A percentile compares a stretch with the other conserved stretches of the same genome.
Conservation (phyloP, 352 stramenopile genomes). For the Pythium apleroticum region DNA sequence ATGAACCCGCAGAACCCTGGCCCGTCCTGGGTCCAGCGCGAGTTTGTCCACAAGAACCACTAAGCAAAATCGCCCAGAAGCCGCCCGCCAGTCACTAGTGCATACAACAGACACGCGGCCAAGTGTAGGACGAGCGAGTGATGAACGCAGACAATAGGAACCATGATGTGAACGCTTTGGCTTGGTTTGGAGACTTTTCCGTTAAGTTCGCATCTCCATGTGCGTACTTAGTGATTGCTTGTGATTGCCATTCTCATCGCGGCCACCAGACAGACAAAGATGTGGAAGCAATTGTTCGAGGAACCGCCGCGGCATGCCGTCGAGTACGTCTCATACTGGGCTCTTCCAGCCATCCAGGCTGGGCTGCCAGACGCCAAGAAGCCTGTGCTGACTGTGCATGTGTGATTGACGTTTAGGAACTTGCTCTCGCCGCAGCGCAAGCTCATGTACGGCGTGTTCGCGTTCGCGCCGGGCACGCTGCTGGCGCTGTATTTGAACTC, state of each 20-base stretch:
- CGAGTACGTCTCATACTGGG: slow-evolving; percentile 44
- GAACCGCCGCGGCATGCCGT: slow-evolving; percentile 62
- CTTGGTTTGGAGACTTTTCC: neutral
- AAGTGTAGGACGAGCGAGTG: neutral
- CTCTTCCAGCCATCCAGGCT: no score
- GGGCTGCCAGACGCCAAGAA: no score
- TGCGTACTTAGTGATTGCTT: slow-evolving; percentile 12
- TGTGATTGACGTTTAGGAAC: slow-evolving; percentile 34
- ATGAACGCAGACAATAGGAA: slow-evolving; percentile 5
- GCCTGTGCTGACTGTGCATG: neutral
- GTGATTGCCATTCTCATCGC: neutral
- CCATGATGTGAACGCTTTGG: slow-evolving; percentile 1
- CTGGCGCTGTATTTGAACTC: slow-evolving; percentile 69
- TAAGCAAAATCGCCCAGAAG: slow-evolving; percentile 29
- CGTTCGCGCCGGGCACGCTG: slow-evolving; percentile 63
- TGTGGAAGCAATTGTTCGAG: slow-evolving; percentile 77
- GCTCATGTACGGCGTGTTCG: slow-evolving; percentile 63
- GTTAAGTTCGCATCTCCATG: slow-evolving; percentile 1
- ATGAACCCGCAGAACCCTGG: slow-evolving; percentile 63
- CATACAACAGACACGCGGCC: neutral
- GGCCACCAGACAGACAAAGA: slow-evolving; percentile 6
- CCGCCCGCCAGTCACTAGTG: neutral
- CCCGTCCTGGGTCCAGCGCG: slow-evolving; percentile 46
- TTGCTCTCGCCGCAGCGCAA: slow-evolving; percentile 66
- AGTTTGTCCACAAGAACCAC: slow-evolving; percentile 85